These are phyloP conservation scores for Fremontodendron californicum DNA, from an alignment of 345 rosid genomes.

Conservation along the genomic window DNA sequence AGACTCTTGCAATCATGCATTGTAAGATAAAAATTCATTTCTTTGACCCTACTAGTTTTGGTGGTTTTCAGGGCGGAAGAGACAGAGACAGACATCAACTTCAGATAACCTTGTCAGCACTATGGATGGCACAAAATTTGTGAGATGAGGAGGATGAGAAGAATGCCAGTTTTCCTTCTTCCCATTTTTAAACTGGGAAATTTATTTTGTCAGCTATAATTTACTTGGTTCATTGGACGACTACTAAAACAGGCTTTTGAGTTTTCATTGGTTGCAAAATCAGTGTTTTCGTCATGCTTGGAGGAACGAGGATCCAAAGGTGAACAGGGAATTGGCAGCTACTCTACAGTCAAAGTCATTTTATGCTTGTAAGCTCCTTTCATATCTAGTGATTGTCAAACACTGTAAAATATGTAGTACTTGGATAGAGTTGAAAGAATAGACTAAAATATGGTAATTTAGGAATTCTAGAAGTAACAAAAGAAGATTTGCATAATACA, in stretches of 20 bases:
- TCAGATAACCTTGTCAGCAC: background rate
- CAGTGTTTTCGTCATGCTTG: background rate
- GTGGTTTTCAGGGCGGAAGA: background rate
- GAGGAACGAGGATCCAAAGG: background rate
- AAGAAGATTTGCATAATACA: no score
- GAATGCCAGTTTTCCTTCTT: background rate
- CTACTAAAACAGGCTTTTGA: background rate
- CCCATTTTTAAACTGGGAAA: background rate
- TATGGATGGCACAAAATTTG: background rate
- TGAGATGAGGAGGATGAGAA: background rate
- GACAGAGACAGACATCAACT: background rate
- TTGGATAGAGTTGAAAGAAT: background rate
- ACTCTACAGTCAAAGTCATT: background rate
- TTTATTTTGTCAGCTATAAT: background rate
- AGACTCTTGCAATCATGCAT: background rate
- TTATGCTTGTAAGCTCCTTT: background rate
- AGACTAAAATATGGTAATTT: no score
- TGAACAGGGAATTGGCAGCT: background rate
- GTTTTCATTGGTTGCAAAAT: background rate
- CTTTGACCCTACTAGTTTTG: background rate
- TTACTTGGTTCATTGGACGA: background rate
- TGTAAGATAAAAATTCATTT: background rate
- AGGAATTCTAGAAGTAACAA: no score
- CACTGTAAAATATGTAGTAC: background rate
- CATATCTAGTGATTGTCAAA: background rate